Base-by-base conservation (phyloP, 2,329 filamentous ascomycete species). In the Beauveria bassiana region DNA sequence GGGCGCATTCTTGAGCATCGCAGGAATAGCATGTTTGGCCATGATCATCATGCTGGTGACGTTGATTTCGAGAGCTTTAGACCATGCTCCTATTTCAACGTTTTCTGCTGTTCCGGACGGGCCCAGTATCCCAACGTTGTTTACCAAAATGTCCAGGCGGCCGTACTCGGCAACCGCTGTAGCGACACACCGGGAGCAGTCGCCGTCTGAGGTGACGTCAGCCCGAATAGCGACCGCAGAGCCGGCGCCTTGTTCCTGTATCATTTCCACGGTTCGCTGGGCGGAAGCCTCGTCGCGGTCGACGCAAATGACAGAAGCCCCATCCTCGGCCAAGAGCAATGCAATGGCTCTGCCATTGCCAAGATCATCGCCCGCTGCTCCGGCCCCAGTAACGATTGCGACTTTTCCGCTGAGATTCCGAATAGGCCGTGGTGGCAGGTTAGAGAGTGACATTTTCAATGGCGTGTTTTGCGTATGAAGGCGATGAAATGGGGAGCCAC, bases 21-120 rank as follows among this genome's bases (percentile, higher is more conserved):
- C 79, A 0, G 85, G 86, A 34, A 89, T 80, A 0, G 79, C 79
- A 65, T 82, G 81, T 66, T 86, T 86, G 20, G 76, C 75, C 83
- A 88, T 87, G 60, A 81, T 74, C 34, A 88, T 80, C 85, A 88
- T 88, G 66, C 81, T 85, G 5, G 78, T 79, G 4, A 89, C 82
- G 66, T 89, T 89, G 52, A 87, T 73, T 50, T 85, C 78, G 60
- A 89, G 76, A 0, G 80, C 78, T 56, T 76, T 77, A 0, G 79
- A 75, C 83, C 84, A 89, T 12, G 77, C 74, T 0, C 70, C 77
- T 75, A 86, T 80, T 66, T 88, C 82, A 0, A 87, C 81, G 0
- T 85, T 81, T 1, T 83, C 75, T 0, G 85, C 85, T 1, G 81
- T 86, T 0, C 86, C 86, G 1, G 72, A 61, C 0, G 84, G 79